Evolutionary conservation across 2,329 filamentous ascomycete genomes (phyloP), one percentile per base, ranked within the genome.

Genomic region (Drechslerella coelobrocha): DNA sequence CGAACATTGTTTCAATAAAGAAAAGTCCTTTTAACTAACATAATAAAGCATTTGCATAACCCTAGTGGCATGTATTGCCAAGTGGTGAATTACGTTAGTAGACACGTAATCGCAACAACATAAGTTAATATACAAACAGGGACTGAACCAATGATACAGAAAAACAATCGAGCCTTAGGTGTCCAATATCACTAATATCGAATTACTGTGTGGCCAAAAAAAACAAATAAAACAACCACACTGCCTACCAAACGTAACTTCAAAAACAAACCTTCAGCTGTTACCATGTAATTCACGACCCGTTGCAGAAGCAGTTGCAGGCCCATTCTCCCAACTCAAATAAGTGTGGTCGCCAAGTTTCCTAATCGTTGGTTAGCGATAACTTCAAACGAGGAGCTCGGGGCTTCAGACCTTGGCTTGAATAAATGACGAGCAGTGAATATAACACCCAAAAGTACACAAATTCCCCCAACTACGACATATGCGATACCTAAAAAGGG

Each of bases 311-410:
- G 83, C 6, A 84, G 82, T 69, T 85, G 81, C 65, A 12, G 65
- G 65, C 48, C 89, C 87, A 72, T 87, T 89, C 79, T 97, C 97
- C 94, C 94, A 99, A 23, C 91, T 94, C 52, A 99, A 84, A 79
- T 99, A 97, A 7, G 92, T 97, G 80, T 97, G 94, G 79, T 99
- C 94, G 72, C 94, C 94, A 43, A 99, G 85, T 89, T 97, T 99
- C 77, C 94, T 93, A 73, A 55, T 61, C 9, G 4, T 43, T 27
- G 5, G 34, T 61, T 21, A 73, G 39, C 12, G 43, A 61, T 26
- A 27, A 17, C 9, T 34, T 72, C 50, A 55, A 17, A 2, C 41
- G 19, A 31, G 27, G 34, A 54, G 21, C 6, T n/a, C 52, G 27
- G 52, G 21, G 34, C 53, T 27, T 27, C 26, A 80, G 82, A 91